A percentile compares a stretch with the other conserved stretches of the same genome.
phyloP scores from a whole-genome alignment of 108 stramenopile species.

The Cylindrotheca closterium region DNA sequence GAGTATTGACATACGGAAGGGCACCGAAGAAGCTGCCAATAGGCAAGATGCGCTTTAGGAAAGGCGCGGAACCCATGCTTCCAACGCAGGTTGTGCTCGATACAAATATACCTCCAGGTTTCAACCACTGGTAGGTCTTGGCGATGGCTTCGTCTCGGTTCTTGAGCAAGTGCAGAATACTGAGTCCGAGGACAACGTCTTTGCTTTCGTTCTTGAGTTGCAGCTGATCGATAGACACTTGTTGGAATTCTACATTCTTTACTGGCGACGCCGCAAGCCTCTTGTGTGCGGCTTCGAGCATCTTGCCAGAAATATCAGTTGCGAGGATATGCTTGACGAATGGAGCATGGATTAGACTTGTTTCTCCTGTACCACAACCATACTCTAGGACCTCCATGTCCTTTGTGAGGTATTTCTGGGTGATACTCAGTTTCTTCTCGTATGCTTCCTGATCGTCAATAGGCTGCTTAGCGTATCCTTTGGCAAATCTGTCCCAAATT shows the following conservation, averaged over 20 bases:
- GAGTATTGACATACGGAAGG: neutral
- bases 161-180: constrained; percentile 15
- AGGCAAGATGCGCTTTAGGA: no score
- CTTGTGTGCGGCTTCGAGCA: constrained; percentile 12
- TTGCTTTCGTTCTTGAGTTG: neutral
- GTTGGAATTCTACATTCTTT: constrained; percentile 18
- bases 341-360: constrained; percentile 21
- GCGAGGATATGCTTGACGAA: constrained; percentile 20
- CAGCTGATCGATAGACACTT: constrained; percentile 10
- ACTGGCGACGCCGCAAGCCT: constrained; percentile 9
- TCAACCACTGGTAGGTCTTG: neutral
- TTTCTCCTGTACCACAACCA: constrained; percentile 35
- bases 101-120: neutral
- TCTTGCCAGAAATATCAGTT: constrained; percentile 21
- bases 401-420: constrained; percentile 14
- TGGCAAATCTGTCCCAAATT: constrained; percentile 30
- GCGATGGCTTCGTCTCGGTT: constrained; percentile 1
- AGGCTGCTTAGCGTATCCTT: constrained; percentile 18
- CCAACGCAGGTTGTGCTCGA: neutral
- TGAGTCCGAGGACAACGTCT: constrained; percentile 23
- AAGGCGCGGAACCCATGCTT: no score
- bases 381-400: constrained; percentile 18
- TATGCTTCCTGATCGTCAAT: constrained; percentile 28
- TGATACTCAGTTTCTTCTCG: constrained; percentile 22
- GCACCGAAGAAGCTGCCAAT: neutral